These are phyloP conservation scores for Cryptococcus sp. DNA, from an alignment of 1,284 basidiomycete species.

Conservation along the genomic window DNA sequence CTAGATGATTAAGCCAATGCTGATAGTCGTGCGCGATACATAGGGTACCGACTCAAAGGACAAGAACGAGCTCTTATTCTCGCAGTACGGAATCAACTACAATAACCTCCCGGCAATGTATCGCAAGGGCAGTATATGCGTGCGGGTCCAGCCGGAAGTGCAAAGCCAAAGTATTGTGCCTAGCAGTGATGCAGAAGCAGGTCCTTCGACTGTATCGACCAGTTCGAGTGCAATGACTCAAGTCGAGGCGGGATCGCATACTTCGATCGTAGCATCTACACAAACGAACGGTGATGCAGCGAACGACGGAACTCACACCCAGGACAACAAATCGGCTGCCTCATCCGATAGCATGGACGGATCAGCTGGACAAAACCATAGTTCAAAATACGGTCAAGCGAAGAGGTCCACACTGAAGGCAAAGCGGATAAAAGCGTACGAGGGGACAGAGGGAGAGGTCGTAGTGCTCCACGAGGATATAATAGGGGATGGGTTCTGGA, in stretches of 20 bases:
- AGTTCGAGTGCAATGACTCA: too few species aligned
- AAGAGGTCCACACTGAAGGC: constrained; percentile 35
- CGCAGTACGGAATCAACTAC: constrained; percentile 83
- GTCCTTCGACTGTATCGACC: too few species aligned
- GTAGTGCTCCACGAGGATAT: constrained; percentile 75
- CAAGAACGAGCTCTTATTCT: constrained; percentile 89
- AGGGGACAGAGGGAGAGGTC: constrained; percentile 56
- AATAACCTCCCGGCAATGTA: constrained; percentile 73
- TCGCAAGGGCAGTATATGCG: constrained; percentile 82
- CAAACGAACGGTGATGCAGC: background rate
- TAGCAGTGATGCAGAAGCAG: too few species aligned
- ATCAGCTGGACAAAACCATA: background rate
- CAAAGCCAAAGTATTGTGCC: too few species aligned
- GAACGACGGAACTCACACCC: background rate
- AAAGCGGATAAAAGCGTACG: constrained; percentile 51
- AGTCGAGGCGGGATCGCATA: too few species aligned
- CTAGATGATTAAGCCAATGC: too few species aligned
- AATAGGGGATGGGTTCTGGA: constrained; percentile 80
- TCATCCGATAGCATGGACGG: background rate
- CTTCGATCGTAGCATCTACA: background rate
- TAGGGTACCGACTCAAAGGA: constrained; percentile 84
- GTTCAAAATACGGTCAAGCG: constrained; percentile 11
- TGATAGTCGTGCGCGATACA: background rate
- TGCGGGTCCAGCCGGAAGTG: constrained; percentile 56
- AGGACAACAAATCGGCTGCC: background rate